Conservation (phyloP, 2,329 filamentous ascomycete species). For the Xylaria sp. region DNA sequence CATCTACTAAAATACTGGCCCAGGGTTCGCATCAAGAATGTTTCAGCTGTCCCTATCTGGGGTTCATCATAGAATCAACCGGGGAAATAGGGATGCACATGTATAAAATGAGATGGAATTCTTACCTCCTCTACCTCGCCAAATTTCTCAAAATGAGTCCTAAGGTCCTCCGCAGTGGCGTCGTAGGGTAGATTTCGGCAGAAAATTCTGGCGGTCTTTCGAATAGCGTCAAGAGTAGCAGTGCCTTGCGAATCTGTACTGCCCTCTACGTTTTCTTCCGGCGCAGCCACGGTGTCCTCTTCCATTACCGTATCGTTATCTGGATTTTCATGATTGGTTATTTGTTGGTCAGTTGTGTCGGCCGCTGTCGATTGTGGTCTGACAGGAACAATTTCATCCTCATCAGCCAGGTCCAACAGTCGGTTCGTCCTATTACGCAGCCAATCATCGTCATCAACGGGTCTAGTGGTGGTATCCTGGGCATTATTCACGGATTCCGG, state of each 20-base stretch:
- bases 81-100: not conserved
- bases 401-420: constrained; percentile 84
- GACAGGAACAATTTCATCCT: constrained; percentile 63
- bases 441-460: constrained; percentile 90
- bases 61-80: constrained; percentile 82
- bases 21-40: constrained; percentile 90
- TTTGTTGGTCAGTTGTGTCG: constrained; percentile 13
- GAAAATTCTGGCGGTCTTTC: constrained; percentile 81
- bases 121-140: constrained; percentile 90
- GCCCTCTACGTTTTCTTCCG: constrained; percentile 46
- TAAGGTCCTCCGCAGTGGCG: constrained; percentile 80
- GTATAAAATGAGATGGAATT: constrained; percentile 39
- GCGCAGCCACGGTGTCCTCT: constrained; percentile 36
- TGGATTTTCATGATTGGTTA: constrained; percentile 33
- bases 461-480: constrained; percentile 36
- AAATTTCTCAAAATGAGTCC: constrained; percentile 75
- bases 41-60: constrained; percentile 99
- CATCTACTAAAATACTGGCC: constrained; percentile 99
- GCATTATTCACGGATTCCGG: constrained; percentile 1
- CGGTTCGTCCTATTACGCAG: constrained; percentile 88
- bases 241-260: constrained; percentile 50
- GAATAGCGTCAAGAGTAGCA: constrained; percentile 68
- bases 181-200: constrained; percentile 89
- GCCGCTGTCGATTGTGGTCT: constrained; percentile 36
- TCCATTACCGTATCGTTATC: constrained; percentile 27